Evolutionary conservation across 1,284 basidiomycete species (phyloP).

Genomic region (Trichosporon sp.): DNA sequence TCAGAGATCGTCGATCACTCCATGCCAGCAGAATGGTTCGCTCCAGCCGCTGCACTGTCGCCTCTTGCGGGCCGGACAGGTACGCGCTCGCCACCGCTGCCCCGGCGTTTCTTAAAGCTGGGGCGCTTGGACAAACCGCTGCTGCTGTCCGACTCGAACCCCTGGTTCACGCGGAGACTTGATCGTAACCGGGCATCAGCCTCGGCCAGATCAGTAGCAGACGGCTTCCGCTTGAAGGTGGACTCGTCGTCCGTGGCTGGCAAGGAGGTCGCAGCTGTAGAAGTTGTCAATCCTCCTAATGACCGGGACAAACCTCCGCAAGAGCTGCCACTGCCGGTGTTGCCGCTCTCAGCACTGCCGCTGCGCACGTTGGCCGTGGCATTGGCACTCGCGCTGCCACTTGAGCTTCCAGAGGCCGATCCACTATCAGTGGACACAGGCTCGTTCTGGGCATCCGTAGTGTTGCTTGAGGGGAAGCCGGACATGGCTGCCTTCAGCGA

Average conservation of each 20-base stretch:
- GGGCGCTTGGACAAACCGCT: slow-evolving; percentile 38
- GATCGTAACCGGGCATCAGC: slow-evolving; percentile 10
- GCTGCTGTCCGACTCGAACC: slow-evolving; percentile 1
- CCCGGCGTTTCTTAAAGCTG: slow-evolving; percentile 40
- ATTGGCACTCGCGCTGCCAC: neutral
- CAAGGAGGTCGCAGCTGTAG: neutral
- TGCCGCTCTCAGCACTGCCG: neutral
- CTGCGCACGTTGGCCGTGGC: neutral
- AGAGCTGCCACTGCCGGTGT: neutral
- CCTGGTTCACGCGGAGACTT: neutral
- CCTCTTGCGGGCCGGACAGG: neutral
- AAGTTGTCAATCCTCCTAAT: neutral
- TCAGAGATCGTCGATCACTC: neutral
- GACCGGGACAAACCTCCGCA: neutral
- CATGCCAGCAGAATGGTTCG: neutral
- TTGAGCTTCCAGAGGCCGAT: neutral
- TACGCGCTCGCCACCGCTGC: neutral
- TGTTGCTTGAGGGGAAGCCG: neutral
- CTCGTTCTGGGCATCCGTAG: neutral
- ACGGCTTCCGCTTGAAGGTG: slow-evolving; percentile 39
- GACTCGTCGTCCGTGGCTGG: slow-evolving; percentile 38
- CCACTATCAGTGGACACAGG: neutral
- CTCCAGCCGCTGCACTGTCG: neutral
- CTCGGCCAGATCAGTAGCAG: slow-evolving; percentile 41
- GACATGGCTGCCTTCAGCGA: slow-evolving; percentile 1